Base-by-base conservation (phyloP, 2,329 filamentous ascomycete genomes). In the Exophiala xenobiotica region DNA sequence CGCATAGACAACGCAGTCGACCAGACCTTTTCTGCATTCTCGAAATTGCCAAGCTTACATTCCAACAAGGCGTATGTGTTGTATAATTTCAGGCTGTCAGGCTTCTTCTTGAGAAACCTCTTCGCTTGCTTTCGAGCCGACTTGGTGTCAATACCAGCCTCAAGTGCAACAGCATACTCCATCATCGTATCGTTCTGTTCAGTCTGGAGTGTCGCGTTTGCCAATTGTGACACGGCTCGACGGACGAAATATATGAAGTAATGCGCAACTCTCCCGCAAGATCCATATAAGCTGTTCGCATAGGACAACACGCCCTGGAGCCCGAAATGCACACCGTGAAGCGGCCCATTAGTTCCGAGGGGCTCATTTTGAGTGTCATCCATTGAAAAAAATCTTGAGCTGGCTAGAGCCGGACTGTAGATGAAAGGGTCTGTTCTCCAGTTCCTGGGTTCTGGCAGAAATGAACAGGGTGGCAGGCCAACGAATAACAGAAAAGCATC, bases 51-150 rank as follows among this genome's bases (percentile, higher is more conserved):
- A 23, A 77, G 78, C 1, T 74, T 72, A 58, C 71, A 76, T 67
- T 95, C 88, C 3, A 90, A 81, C 11, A 89, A 70, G 0, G 86
- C 88, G 63, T 92, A 95, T 0, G 84, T 82, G 59, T 90, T 87
- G 68, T 95, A 96, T 0, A 96, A 73, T 11, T 76, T 73, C 2
- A 88, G 66, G 60, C 82, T 86, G 1, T 80, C 75, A 0, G 83
- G 75, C 49, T 81, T 79, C 41, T 76, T 77, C 64, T 87, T 92
- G n/a, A 96, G 69, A 0, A 95, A 72, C 5, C 70, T 69, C 62
- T 89, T 95, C 0, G 89, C 88, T 5, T 78, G 74, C 64, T 89
- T 95, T 59, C 81, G 85, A 20, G 83, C 80, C 1, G 70, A 74
- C 1, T 67, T 63, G 0, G 78, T 73, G 37, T 83, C 78, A 49